These are phyloP conservation scores for Colletotrichum truncatum DNA, from an alignment of 2,329 filamentous ascomycete genomes.

Conservation along the genomic window DNA sequence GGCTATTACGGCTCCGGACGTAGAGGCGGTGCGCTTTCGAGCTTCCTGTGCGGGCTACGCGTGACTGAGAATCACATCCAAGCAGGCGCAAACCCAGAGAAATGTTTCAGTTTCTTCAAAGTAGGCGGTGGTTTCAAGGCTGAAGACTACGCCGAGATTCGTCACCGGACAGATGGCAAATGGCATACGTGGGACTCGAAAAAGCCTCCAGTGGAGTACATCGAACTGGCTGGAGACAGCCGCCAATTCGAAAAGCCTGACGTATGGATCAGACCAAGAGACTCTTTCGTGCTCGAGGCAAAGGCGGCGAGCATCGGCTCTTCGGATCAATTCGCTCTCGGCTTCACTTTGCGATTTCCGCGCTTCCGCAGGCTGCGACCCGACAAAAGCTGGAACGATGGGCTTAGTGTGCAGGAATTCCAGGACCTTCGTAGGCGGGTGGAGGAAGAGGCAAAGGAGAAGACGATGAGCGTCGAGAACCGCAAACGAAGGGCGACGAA, in stretches of 20 bases:
- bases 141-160: conserved; percentile 84
- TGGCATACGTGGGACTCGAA: conserved; percentile 87
- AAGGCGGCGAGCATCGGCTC: conserved; percentile 83
- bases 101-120: conserved; percentile 95
- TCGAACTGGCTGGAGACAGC: conserved; percentile 84
- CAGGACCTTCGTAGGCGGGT: conserved; percentile 73
- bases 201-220: conserved; percentile 78
- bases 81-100: conserved; percentile 70
- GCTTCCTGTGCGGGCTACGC: conserved; percentile 88
- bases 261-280: conserved; percentile 89
- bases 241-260: conserved; percentile 82
- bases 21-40: conserved; percentile 83
- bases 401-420: conserved; percentile 83
- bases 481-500: conserved; percentile 64
- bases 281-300: conserved; percentile 87
- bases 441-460: conserved; percentile 76
- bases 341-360: conserved; percentile 87
- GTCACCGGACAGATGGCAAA: conserved; percentile 87
- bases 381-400: conserved; percentile 87
- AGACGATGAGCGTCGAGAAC: conserved; percentile 81
- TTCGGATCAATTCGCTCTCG: conserved; percentile 81
- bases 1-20: conserved; percentile 92
- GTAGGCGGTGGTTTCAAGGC: conserved; percentile 93
- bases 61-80: conserved; percentile 75
- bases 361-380: conserved; percentile 82